Conservation (phyloP, 371 early-diverging fungal genomes). For the Rhizopus delemar region DNA sequence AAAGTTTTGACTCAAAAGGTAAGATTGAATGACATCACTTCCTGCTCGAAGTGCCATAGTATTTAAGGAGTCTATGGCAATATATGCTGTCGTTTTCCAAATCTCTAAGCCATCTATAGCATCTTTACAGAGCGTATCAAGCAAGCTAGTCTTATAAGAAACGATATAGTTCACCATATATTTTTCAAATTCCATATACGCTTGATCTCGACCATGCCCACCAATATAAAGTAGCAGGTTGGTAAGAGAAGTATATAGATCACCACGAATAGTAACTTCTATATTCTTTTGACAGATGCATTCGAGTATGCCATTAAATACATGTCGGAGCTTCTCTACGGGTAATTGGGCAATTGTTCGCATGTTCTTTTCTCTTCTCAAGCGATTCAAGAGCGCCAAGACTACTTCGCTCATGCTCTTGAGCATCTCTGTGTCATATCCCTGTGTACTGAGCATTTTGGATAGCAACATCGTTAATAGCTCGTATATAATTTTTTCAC, state of each 20-base stretch:
- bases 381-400: slow-evolving; percentile 43
- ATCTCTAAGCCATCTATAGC: slow-evolving; percentile 79
- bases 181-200: slow-evolving; percentile 23
- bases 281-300: slow-evolving; percentile 64
- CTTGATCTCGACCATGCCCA: slow-evolving; percentile 9
- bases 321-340: slow-evolving; percentile 52
- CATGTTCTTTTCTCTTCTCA: slow-evolving; percentile 8
- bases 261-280: slow-evolving; percentile 72
- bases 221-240: slow-evolving; percentile 59
- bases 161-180: slow-evolving; percentile 42
- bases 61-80: slow-evolving; percentile 73
- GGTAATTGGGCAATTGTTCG: slow-evolving; percentile 47
- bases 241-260: slow-evolving; percentile 79
- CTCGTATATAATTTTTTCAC: slow-evolving; percentile 63
- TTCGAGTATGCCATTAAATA: slow-evolving; percentile 69
- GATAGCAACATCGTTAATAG: slow-evolving; percentile 61
- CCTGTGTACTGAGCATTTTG: slow-evolving; percentile 44
- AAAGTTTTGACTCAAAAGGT: slow-evolving; percentile 70
- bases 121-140: slow-evolving; percentile 76
- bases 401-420: slow-evolving; percentile 65
- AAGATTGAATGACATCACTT: slow-evolving; percentile 59
- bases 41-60: slow-evolving; percentile 51
- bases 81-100: slow-evolving; percentile 86
- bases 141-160: slow-evolving; percentile 63
- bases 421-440: slow-evolving; percentile 48